Conservation (phyloP, 106 monocot species). For the Dendrobium officinale region DNA sequence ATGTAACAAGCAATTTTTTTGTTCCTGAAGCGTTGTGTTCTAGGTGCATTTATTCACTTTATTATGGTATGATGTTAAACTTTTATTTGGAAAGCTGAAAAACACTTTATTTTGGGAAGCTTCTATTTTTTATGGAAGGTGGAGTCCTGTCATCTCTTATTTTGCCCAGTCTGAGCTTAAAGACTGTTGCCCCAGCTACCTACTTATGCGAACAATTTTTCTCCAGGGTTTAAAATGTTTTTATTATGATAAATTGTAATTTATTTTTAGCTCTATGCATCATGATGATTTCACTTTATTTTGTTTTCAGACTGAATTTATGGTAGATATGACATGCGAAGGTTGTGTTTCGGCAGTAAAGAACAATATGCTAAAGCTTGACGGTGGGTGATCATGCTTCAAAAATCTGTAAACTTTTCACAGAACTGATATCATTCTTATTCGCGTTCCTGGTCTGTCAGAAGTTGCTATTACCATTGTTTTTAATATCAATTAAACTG, state of each 20-base stretch:
- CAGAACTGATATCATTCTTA: not conserved
- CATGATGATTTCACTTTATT: not conserved
- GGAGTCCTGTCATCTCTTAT: not conserved
- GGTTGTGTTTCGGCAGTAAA: slow-evolving; percentile 90
- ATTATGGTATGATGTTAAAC: no score
- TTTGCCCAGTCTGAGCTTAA: not conserved
- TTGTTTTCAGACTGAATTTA: slow-evolving; percentile 67
- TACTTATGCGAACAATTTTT: no score
- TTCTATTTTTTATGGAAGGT: not conserved
- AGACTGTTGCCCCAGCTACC: no score
- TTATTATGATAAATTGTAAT: not conserved
- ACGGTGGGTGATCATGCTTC: slow-evolving; percentile 35
- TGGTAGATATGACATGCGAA: slow-evolving; percentile 95
- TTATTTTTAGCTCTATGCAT: not conserved
- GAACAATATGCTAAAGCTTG: slow-evolving; percentile 53
- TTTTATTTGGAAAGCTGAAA: no score
- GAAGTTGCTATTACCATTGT: not conserved
- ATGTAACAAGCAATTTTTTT: no score
- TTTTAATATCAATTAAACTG: not conserved
- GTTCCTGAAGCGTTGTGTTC: no score
- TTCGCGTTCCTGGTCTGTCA: not conserved
- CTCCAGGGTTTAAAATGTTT: not conserved
- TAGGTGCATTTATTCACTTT: no score
- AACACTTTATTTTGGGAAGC: no score
- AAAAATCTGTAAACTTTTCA: not conserved